Percentiles rank a stretch among this genome's conserved stretches.
Evolutionary conservation across 208 protist genomes (phyloP).

Genomic region (Naegleria lovaniensis): DNA sequence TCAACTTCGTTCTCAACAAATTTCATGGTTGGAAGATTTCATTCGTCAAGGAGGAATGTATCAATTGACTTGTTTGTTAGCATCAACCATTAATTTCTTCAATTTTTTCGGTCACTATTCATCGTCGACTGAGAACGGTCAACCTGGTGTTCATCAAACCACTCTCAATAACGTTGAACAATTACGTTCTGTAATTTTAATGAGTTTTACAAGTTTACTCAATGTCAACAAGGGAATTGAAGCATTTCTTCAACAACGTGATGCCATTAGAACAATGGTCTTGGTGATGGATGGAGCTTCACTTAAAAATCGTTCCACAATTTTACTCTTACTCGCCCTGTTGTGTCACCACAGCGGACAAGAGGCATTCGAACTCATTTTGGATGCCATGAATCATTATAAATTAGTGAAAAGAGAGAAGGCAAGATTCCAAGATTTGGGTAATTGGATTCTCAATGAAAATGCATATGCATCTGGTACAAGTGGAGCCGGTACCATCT

Average conservation of each 20-base stretch:
- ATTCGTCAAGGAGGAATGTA: background rate
- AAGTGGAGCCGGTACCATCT: background rate
- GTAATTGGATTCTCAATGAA: background rate
- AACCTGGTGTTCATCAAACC: background rate
- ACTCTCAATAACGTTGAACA: background rate
- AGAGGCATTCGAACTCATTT: background rate
- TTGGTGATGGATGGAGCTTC: background rate
- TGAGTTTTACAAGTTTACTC: background rate
- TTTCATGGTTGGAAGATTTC: background rate
- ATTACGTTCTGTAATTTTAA: background rate
- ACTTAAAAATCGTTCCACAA: background rate
- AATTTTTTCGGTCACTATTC: background rate
- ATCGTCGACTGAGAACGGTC: background rate
- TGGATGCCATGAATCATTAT: conserved; percentile 12
- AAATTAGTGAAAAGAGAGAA: background rate
- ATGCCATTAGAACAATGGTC: background rate
- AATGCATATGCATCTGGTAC: background rate
- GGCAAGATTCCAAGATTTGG: background rate
- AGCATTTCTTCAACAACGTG: background rate
- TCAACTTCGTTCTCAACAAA: background rate
- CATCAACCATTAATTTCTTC: background rate
- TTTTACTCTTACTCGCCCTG: background rate
- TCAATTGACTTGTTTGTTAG: conserved; percentile 10
- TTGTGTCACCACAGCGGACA: background rate
- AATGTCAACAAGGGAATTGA: background rate